Conservation (phyloP, 2,329 filamentous ascomycete genomes). For the Lasiodiplodia citricola region DNA sequence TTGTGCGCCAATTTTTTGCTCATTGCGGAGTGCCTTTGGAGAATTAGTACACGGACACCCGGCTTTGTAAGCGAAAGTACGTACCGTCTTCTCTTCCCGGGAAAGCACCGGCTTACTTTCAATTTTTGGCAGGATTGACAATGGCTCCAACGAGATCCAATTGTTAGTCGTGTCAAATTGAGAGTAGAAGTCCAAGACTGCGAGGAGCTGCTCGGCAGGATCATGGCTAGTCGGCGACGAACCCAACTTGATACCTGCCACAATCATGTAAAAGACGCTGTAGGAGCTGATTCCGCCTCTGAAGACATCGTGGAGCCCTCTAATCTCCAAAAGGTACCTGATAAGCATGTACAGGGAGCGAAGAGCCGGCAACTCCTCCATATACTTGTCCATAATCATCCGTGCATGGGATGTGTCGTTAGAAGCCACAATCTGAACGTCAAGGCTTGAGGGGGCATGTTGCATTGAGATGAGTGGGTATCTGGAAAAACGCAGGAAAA, state of each 20-base stretch:
- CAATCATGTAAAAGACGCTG: constrained; percentile 62
- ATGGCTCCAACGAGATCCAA: constrained; percentile 58
- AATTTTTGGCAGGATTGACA: constrained; percentile 49
- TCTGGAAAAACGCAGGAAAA: constrained; percentile 31
- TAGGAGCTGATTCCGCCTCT: constrained; percentile 60
- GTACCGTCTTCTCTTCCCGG: neutral
- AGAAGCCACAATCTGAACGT: constrained; percentile 58
- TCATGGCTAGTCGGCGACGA: constrained; percentile 40
- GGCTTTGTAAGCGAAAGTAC: neutral
- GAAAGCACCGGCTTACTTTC: neutral
- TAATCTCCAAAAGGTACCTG: constrained; percentile 57
- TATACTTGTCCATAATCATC: constrained; percentile 53
- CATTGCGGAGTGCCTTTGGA: neutral
- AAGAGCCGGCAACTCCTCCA: constrained; percentile 56
- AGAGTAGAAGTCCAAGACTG: constrained; percentile 58
- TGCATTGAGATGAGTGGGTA: constrained; percentile 50
- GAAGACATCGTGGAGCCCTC: constrained; percentile 55
- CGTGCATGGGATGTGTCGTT: constrained; percentile 48
- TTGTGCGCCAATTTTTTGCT: neutral
- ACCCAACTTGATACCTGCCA: constrained; percentile 57
- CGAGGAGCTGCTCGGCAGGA: constrained; percentile 52
- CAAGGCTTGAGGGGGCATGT: constrained; percentile 56
- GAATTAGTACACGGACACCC: neutral
- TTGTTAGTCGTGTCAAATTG: constrained; percentile 51
- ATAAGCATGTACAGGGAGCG: constrained; percentile 56